Conservation (phyloP, 2,329 filamentous ascomycete genomes). For the Aspergillus fischeri region DNA sequence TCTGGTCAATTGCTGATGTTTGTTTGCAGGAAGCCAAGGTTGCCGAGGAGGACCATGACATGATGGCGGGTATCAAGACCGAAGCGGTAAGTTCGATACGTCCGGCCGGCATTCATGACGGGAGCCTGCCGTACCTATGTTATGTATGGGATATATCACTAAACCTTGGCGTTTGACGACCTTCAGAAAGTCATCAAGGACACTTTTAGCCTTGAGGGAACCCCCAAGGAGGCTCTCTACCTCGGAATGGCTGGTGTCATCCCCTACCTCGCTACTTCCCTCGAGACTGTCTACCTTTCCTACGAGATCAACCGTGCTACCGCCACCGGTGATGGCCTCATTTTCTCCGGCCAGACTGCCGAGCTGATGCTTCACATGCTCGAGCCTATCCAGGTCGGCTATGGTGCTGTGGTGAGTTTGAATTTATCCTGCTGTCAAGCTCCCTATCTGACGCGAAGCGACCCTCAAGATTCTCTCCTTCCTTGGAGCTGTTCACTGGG, state of each 20-base stretch:
- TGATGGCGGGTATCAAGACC: conserved; percentile 50
- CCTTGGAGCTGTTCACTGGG: conserved; percentile 91
- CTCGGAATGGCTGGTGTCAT: conserved; percentile 74
- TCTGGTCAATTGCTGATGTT: conserved; percentile 45
- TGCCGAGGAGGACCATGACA: conserved; percentile 43
- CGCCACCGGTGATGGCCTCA: conserved; percentile 55
- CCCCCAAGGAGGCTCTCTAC: conserved; percentile 64
- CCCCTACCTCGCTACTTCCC: conserved; percentile 79
- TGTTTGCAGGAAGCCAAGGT: conserved; percentile 35
- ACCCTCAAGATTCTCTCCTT: conserved; percentile 74
- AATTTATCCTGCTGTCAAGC: not conserved
- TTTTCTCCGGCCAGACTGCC: conserved; percentile 68
- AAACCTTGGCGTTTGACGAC: conserved; percentile 4
- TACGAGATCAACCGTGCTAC: conserved; percentile 74
- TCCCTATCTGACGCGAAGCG: conserved; percentile 2
- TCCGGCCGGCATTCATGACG: not conserved
- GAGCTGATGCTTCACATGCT: conserved; percentile 67
- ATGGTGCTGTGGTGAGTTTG: conserved; percentile 71
- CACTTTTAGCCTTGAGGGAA: conserved; percentile 60
- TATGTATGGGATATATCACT: not conserved
- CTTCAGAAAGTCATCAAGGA: conserved; percentile 61
- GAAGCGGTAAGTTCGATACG: conserved; percentile 53
- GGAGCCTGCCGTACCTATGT: not conserved
- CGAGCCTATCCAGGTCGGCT: conserved; percentile 85
- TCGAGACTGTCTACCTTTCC: conserved; percentile 75